Percentiles rank a stretch among this genome's conserved stretches.
phyloP scores from a whole-genome alignment of 2,329 filamentous ascomycete species.

The Fusarium scirpi region DNA sequence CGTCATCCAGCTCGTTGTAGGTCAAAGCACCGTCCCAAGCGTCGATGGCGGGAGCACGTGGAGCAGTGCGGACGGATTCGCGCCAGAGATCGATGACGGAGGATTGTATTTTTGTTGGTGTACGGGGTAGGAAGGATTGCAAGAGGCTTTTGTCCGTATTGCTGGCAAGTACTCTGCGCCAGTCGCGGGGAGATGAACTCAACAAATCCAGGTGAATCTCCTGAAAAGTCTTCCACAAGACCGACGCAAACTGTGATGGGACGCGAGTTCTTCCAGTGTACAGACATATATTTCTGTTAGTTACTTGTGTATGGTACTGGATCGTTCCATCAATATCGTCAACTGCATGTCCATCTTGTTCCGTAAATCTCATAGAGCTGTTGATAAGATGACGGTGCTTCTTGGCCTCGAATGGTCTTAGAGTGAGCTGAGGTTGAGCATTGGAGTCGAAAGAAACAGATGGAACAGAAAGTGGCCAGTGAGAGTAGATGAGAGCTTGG shows the following conservation, averaged over 20 bases:
- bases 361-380: background rate
- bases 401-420: background rate
- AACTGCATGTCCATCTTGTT: background rate
- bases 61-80: background rate
- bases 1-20: background rate
- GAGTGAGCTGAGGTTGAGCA: background rate
- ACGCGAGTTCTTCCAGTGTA: background rate
- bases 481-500: background rate
- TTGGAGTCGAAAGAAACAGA: background rate
- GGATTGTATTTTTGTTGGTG: background rate
- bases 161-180: background rate
- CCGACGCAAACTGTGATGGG: background rate
- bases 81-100: background rate
- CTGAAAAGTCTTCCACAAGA: background rate
- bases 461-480: conserved; percentile 1
- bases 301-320: background rate
- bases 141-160: background rate
- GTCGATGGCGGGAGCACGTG: background rate
- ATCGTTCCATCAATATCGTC: background rate
- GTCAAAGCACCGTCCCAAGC: background rate
- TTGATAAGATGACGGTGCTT: background rate
- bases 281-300: background rate
- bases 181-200: background rate
- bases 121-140: background rate
- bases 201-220: background rate